Conservation (phyloP, 768 basidiomycete species). For the Chalciporus pseudorubinellus region DNA sequence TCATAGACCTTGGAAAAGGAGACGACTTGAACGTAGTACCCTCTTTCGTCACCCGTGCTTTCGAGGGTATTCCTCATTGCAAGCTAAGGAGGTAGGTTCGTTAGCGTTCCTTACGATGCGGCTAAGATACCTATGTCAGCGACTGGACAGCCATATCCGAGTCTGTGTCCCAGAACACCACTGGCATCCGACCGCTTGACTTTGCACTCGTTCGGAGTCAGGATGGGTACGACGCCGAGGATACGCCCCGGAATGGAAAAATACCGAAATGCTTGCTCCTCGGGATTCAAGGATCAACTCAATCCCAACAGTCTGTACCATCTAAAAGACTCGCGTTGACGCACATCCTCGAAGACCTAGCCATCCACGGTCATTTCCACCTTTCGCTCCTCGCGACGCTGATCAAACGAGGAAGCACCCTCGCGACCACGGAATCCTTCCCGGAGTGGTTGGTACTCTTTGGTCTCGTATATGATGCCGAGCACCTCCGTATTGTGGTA, state of each 20-base stretch:
- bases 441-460: conserved; percentile 30
- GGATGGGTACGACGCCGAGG: not conserved
- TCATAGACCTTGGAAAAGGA: conserved; percentile 3
- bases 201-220: conserved; percentile 14
- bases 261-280: conserved; percentile 14
- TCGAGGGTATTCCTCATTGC: conserved; percentile 16
- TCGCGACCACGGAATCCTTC: not conserved
- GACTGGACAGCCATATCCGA: not conserved
- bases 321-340: not conserved
- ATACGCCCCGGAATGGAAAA: not conserved
- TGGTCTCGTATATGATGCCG: conserved; percentile 20
- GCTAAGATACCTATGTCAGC: conserved; percentile 3
- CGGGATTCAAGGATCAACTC: conserved; percentile 11
- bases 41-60: conserved; percentile 12
- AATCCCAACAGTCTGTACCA: not conserved
- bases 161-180: not conserved
- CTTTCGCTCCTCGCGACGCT: conserved; percentile 12
- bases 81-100: conserved; percentile 15
- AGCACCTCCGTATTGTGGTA: conserved; percentile 19
- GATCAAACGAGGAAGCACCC: not conserved
- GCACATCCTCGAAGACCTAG: conserved; percentile 15
- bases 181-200: not conserved
- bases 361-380: conserved; percentile 5
- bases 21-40: not conserved
- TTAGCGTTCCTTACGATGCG: not conserved